Percentiles rank a stretch among this genome's conserved stretches.
phyloP scores from a whole-genome alignment of 2,329 filamentous ascomycete genomes.

The Stenocarpella maydis region DNA sequence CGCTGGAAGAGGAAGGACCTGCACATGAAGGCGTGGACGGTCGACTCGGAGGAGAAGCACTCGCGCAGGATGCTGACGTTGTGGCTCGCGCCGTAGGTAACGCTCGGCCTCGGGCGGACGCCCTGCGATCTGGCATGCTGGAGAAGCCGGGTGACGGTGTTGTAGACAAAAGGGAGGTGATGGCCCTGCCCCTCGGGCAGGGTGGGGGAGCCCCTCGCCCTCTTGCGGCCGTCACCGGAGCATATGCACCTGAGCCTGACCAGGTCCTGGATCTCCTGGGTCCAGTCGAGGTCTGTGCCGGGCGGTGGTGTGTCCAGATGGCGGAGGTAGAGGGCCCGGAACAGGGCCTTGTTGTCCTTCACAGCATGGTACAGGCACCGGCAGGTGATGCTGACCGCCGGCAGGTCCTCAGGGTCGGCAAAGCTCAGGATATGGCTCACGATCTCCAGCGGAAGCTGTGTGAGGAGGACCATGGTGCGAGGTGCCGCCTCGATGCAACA shows the following conservation, averaged over 20 bases:
- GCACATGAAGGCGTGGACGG: slow-evolving; percentile 68
- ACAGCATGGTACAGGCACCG: slow-evolving; percentile 62
- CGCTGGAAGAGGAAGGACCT: slow-evolving; percentile 70
- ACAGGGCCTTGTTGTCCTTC: slow-evolving; percentile 65
- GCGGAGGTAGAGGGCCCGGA: slow-evolving; percentile 67
- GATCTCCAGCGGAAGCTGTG: slow-evolving; percentile 67
- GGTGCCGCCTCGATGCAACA: background rate
- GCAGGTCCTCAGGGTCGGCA: slow-evolving; percentile 65
- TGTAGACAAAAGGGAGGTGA: slow-evolving; percentile 58
- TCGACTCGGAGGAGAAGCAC: slow-evolving; percentile 56
- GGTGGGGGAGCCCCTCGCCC: slow-evolving; percentile 46
- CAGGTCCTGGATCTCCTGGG: slow-evolving; percentile 52
- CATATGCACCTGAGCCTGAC: slow-evolving; percentile 56
- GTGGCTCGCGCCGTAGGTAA: slow-evolving; percentile 54
- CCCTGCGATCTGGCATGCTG: slow-evolving; percentile 50
- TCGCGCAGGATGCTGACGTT: slow-evolving; percentile 55
- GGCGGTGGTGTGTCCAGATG: slow-evolving; percentile 45
- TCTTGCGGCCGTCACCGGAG: slow-evolving; percentile 44
- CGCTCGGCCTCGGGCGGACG: slow-evolving; percentile 42
- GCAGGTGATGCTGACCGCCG: slow-evolving; percentile 60
- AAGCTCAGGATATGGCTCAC: slow-evolving; percentile 67
- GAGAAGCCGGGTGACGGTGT: slow-evolving; percentile 55
- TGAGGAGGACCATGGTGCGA: slow-evolving; percentile 44
- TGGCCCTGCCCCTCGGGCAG: slow-evolving; percentile 40
- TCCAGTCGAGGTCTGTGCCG: slow-evolving; percentile 25